Base-by-base conservation (phyloP, 768 basidiomycete genomes). In the Rhodotorula kratochvilovae region DNA sequence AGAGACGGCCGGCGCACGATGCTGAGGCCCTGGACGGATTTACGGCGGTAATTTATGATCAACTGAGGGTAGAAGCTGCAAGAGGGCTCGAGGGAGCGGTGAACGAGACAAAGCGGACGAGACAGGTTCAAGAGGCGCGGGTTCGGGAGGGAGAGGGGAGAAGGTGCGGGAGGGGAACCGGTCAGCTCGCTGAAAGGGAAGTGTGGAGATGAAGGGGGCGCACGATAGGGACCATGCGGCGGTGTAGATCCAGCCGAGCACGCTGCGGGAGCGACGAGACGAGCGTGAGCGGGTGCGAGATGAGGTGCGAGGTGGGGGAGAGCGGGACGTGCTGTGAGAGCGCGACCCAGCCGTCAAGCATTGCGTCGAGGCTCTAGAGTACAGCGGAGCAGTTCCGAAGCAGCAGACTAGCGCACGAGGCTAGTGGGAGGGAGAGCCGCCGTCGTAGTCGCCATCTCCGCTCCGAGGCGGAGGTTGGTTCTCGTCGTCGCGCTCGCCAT, bases 271-370 rank as follows among this genome's bases (percentile, higher is more conserved):
- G 13, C 42, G 21, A 21, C 17, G 5, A 23, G 10, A 17, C 2
- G 11, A n/a, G n/a, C n/a, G 54, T 55, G 1, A 55, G 54, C 33
- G 5, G 12, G 35, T 10, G 39, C 27, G 63, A 23, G 29, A 45
- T 15, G 36, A 31, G 35, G 45, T 53, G 59, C 51, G 31, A 29
- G 29, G 45, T 81, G 45, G 60, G 45, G 27, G 48, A 79, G 88
- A 83, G 88, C 88, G 90, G 42, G 63, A 51, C 57, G 45, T 19
- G 33, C 45, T 29, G 59, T 0, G 50, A 62, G 31, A 48, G 54
- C 55, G 25, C 43, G 19, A 27, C 35, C 43, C 19, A 72, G 66
- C n/a, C 12, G 29, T n/a, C 10, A 31, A 45, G 42, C 53, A 68
- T 45, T 50, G 51, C 27, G 13, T 5, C 45, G 29, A n/a, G 42